Evolutionary conservation across 495 filamentous ascomycete species (phyloP), one percentile per base, ranked within the genome.

Genomic region (Neurospora cerealis): DNA sequence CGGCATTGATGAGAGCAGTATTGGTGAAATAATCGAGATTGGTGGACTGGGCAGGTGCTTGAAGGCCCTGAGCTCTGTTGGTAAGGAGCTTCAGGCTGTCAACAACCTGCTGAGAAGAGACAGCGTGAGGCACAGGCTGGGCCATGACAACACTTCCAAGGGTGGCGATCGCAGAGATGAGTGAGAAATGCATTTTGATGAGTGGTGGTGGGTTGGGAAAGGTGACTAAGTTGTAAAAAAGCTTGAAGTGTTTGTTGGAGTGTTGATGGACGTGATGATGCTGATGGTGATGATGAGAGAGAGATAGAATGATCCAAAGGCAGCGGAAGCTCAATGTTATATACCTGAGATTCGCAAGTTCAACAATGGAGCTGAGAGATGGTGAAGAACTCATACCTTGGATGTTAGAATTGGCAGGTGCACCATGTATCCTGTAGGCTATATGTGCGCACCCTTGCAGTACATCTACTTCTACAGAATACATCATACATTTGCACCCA

Each of bases 101-200:
- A 44, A 72, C 72, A 15, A 79, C 60, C 40, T 72, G 37, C 11
- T 36, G 1, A 24, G 73, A 11, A n/a, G 70, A 66, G 10, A 75
- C 0, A 15, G 11, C 11, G 46, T 21, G 46, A 54, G 10, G 4
- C 48, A 32, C 48, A 28, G 21, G 34, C 24, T 73, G 72, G 38
- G 76, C 76, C 32, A 48, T 17, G 70, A 74, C 17, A 17, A 42
- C 66, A 54, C 70, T 24, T 36, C 69, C 42, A 37, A 80, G 69
- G 73, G 71, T 70, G 17, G 70, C 70, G 2, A 75, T 10, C 15
- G 71, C 28, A 37, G 74, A 37, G 37, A 77, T 48, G 37, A 78
- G 36, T 44, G 75, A 76, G 70, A 78, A 76, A 70, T 74, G 77
- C 79, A 80, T 80, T 28, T 60, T 32, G 24, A 60, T 1, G 4